These are phyloP conservation scores for Aspergillus sojae DNA, from an alignment of 2,329 filamentous ascomycete species.

Conservation along the genomic window DNA sequence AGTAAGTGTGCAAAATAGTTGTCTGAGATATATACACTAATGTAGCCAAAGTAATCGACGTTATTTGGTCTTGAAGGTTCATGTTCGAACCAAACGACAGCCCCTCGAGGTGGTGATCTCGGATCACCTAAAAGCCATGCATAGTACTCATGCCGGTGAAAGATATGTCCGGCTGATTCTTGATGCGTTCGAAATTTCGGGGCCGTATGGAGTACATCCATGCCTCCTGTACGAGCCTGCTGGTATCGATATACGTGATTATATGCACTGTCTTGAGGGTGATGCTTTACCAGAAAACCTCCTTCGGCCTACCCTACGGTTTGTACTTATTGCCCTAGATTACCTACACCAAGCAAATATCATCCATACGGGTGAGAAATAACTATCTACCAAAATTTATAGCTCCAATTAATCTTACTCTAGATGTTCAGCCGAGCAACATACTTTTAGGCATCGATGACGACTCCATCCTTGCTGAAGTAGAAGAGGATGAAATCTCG, in stretches of 20 bases:
- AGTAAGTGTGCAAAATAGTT: slow-evolving; percentile 10
- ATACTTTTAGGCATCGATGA: slow-evolving; percentile 44
- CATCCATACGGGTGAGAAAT: slow-evolving; percentile 27
- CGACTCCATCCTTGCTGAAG: slow-evolving; percentile 33
- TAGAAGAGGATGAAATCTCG: slow-evolving; percentile 41
- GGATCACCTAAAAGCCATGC: slow-evolving; percentile 24
- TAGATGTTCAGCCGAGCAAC: slow-evolving; percentile 46
- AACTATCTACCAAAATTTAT: background rate
- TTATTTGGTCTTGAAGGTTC: slow-evolving; percentile 22
- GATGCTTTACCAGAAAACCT: slow-evolving; percentile 25
- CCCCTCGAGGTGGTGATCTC: slow-evolving; percentile 30
- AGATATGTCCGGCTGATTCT: slow-evolving; percentile 27
- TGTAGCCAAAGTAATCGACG: slow-evolving; percentile 13
- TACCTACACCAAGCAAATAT: slow-evolving; percentile 84
- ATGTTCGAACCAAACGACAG: slow-evolving; percentile 14
- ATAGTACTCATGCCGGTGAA: slow-evolving; percentile 21
- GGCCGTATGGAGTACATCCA: slow-evolving; percentile 25
- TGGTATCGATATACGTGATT: slow-evolving; percentile 23
- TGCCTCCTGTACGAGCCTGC: slow-evolving; percentile 30
- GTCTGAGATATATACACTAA: slow-evolving; percentile 2
- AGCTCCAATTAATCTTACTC: background rate
- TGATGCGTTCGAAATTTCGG: slow-evolving; percentile 33
- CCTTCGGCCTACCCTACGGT: slow-evolving; percentile 61
- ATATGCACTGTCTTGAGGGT: slow-evolving; percentile 24
- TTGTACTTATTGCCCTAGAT: slow-evolving; percentile 82